A percentile compares a stretch with the other conserved stretches of the same genome.
These are phyloP conservation scores for Fusarium tricinctum DNA, from an alignment of 2,329 filamentous ascomycete genomes.

Conservation along the genomic window DNA sequence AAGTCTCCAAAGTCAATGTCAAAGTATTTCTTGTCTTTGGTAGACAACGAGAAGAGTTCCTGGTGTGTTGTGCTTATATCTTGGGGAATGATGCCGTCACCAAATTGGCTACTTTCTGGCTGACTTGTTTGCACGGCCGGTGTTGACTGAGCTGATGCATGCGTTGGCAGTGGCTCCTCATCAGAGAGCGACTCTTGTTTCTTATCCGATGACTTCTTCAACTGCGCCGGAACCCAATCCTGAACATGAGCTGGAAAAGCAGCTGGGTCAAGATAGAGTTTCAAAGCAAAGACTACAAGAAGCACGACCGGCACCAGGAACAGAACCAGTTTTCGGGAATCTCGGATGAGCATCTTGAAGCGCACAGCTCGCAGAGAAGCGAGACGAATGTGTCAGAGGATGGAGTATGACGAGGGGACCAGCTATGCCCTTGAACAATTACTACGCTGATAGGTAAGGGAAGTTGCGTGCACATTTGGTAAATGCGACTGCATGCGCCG, in stretches of 20 bases:
- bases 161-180: neutral
- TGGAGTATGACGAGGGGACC: constrained; percentile 8
- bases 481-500: constrained; percentile 1
- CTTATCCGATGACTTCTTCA: constrained; percentile 6
- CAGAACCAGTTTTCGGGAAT: constrained; percentile 52
- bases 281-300: constrained; percentile 50
- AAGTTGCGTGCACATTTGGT: neutral
- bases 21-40: constrained; percentile 63
- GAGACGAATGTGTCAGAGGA: constrained; percentile 1
- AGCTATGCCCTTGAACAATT: constrained; percentile 7
- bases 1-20: constrained; percentile 61
- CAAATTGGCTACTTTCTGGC: neutral
- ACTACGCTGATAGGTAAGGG: neutral
- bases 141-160: neutral
- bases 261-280: constrained; percentile 34
- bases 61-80: constrained; percentile 46
- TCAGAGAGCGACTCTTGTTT: constrained; percentile 4
- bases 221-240: constrained; percentile 21
- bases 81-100: constrained; percentile 5
- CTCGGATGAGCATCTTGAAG: constrained; percentile 52
- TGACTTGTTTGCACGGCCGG: neutral
- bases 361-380: neutral
- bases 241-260: constrained; percentile 9
- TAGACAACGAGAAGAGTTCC: constrained; percentile 63
- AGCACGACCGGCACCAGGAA: constrained; percentile 50